phyloP scores from a whole-genome alignment of 2,329 filamentous ascomycete species.

The Meredithiella fracta region DNA sequence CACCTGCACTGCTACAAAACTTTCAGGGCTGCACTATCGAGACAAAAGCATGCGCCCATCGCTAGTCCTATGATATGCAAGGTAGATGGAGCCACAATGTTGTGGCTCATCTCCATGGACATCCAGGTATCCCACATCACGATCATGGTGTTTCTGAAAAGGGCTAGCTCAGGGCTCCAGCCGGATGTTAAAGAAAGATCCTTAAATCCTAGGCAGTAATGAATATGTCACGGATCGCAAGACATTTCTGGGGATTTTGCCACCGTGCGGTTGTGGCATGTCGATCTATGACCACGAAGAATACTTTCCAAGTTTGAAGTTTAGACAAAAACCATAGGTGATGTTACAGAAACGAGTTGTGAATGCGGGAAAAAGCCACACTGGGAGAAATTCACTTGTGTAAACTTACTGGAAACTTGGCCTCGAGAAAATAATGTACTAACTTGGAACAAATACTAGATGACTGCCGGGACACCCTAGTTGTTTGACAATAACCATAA shows the following conservation, averaged over 20 bases:
- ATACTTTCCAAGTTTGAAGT: background rate
- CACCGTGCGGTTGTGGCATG: background rate
- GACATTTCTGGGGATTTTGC: background rate
- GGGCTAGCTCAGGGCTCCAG: background rate
- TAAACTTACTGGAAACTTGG: too few relatives aligned
- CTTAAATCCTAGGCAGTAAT: background rate
- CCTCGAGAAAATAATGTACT: too few relatives aligned
- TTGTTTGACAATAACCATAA: constrained; percentile 1
- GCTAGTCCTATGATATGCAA: too few relatives aligned
- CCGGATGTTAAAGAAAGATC: too few relatives aligned
- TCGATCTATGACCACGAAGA: background rate
- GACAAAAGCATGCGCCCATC: too few relatives aligned
- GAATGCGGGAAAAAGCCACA: too few relatives aligned
- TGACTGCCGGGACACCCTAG: background rate
- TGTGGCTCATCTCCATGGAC: too few relatives aligned
- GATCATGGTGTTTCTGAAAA: background rate
- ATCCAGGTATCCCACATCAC: background rate
- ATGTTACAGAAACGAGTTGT: background rate
- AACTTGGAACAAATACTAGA: background rate
- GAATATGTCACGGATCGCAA: background rate
- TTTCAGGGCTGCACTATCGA: too few relatives aligned
- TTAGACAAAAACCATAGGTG: background rate
- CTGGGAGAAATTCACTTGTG: too few relatives aligned
- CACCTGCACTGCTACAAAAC: too few relatives aligned
- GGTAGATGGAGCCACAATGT: background rate